phyloP scores from a whole-genome alignment of 148 eudicot species.

The Silene uniflora region DNA sequence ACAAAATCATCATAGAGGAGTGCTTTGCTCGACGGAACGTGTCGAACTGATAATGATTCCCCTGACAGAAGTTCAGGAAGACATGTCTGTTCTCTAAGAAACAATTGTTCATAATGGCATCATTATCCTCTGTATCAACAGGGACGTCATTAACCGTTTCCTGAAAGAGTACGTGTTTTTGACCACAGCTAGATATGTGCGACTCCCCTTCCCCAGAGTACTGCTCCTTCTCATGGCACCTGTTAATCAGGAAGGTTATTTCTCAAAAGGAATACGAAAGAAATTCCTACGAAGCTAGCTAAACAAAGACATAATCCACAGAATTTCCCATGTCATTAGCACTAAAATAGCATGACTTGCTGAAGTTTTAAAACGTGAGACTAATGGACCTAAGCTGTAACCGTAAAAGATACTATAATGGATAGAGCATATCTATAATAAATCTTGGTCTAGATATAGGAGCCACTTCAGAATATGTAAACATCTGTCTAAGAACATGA shows the following conservation, averaged over 20 bases:
- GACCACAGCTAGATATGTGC: slow-evolving; percentile 52
- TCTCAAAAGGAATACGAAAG: background rate
- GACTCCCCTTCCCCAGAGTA: slow-evolving; percentile 25
- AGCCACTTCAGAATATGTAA: background rate
- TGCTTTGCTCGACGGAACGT: slow-evolving; percentile 84
- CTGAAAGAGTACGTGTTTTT: slow-evolving; percentile 59
- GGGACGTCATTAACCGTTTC: slow-evolving; percentile 47
- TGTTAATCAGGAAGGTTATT: slow-evolving; percentile 26
- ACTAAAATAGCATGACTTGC: background rate
- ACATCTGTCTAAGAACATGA: background rate
- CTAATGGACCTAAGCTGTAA: background rate
- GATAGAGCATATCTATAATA: background rate
- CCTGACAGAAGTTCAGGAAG: slow-evolving; percentile 69
- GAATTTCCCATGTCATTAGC: background rate
- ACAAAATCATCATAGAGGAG: slow-evolving; percentile 83
- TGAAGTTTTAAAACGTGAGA: background rate
- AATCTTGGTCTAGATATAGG: background rate
- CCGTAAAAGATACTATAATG: background rate
- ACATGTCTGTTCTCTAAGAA: slow-evolving; percentile 57
- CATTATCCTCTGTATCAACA: slow-evolving; percentile 64
- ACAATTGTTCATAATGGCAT: slow-evolving; percentile 44
- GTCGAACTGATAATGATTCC: slow-evolving; percentile 73
- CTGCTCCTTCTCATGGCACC: slow-evolving; percentile 47
- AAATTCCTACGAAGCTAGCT: background rate
- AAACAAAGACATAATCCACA: background rate